Percentiles rank a stretch among this genome's conserved stretches.
phyloP scores from a whole-genome alignment of 2,329 filamentous ascomycete species.

The Pleoardoris graminearum region DNA sequence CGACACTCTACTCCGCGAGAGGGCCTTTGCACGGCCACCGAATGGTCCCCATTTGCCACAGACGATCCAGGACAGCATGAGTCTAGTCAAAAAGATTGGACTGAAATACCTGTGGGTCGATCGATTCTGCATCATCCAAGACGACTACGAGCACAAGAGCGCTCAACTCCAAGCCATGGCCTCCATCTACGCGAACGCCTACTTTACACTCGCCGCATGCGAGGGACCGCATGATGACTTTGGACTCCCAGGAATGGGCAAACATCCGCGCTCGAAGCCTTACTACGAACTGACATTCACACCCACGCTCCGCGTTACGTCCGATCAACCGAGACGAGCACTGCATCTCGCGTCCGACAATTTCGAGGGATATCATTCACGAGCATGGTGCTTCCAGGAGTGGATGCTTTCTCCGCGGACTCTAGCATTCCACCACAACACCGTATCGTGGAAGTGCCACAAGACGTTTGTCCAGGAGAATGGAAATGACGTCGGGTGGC shows the following conservation, averaged over 20 bases:
- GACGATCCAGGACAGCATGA: constrained; percentile 9
- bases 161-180: constrained; percentile 8
- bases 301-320: background rate
- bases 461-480: background rate
- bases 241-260: constrained; percentile 4
- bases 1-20: background rate
- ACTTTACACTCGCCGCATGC: constrained; percentile 11
- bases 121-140: constrained; percentile 13
- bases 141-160: background rate
- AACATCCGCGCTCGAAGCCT: background rate
- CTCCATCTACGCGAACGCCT: constrained; percentile 13
- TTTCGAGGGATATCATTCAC: background rate
- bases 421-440: constrained; percentile 9
- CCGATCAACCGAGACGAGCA: background rate
- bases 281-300: background rate
- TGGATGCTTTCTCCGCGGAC: constrained; percentile 2
- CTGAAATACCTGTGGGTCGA: constrained; percentile 14
- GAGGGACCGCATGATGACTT: constrained; percentile 6
- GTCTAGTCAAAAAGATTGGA: background rate
- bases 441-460: constrained; percentile 6
- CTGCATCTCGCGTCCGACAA: background rate
- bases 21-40: background rate
- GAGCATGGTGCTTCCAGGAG: constrained; percentile 15
- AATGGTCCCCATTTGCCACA: background rate
- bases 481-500: background rate